Evolutionary conservation across 2,329 filamentous ascomycete genomes (phyloP), one percentile per base, ranked within the genome.

Genomic region (Drechslerella dactyloides): DNA sequence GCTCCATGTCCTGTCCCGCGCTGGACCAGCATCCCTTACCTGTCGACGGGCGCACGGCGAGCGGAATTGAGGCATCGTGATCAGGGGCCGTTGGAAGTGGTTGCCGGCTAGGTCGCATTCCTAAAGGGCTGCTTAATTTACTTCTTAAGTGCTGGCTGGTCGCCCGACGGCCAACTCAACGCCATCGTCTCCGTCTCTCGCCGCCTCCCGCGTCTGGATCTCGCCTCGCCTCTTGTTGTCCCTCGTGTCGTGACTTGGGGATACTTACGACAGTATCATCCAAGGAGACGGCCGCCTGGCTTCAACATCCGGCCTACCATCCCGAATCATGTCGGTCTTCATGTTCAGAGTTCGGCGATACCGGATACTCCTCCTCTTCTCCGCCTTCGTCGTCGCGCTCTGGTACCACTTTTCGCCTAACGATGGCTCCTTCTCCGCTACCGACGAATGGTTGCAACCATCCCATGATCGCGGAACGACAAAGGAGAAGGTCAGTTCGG

Each of bases 401-500:
- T 72, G 68, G 68, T 72, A 72, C 42, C 56, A 72, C 51, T 72
- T 65, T 55, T 72, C 68, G 56, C 68, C 68, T 65, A 44, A 54
- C 42, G 68, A 72, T 61, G 51, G 60, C 59, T 59, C 60, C 17
- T 64, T 53, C 30, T 19, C 30, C 19, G 60, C 44, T 1, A 56
- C 46, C 55, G 61, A 65, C 30, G 68, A 65, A 27, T 72, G 68
- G 68, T 51, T 72, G 21, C 54, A 65, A 27, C 68, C 68, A 21
- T 50, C 60, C 27, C 68, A 72, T 55, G 68, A 53, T 37, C 56
- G 68, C 51, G 68, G 68, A 44, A 72, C 60, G 8, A 72, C 68
- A 8, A 65, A 65, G 51, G 68, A 72, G 19, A 23, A 72, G 30
- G 21, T 64, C 40, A 65, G 61, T 44, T 65, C 68, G 46, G 68